Evolutionary conservation across 306 rosid genomes (phyloP).

Genomic region (Dryas drummondii): DNA sequence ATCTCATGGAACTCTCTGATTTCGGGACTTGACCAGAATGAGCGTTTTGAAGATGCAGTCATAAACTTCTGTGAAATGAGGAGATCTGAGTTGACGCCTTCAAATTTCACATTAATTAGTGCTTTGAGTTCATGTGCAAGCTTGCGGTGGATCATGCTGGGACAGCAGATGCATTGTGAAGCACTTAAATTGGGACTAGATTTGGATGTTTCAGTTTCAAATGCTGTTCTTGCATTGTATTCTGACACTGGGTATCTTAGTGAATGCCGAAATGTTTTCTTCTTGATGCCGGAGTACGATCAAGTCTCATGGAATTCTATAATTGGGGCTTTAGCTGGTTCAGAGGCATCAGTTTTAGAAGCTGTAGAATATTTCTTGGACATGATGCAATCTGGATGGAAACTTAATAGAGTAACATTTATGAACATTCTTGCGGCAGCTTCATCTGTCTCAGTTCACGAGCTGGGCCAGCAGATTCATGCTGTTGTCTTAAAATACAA

Average conservation of each 20-base stretch:
- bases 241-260: conserved; percentile 57
- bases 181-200: conserved; percentile 79
- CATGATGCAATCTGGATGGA: conserved; percentile 80
- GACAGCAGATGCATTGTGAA: conserved; percentile 71
- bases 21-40: conserved; percentile 80
- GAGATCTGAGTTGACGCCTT: conserved; percentile 59
- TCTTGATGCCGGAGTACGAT: conserved; percentile 68
- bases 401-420: conserved; percentile 70
- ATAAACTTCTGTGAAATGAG: conserved; percentile 55
- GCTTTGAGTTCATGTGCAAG: conserved; percentile 86
- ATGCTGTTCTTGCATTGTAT: conserved; percentile 78
- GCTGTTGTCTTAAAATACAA: conserved; percentile 55
- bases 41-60: conserved; percentile 66
- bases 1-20: conserved; percentile 88
- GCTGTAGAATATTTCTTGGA: conserved; percentile 56
- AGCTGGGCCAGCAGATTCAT: conserved; percentile 68
- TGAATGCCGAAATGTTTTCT: conserved; percentile 65
- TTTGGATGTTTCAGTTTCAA: conserved; percentile 82
- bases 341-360: conserved; percentile 50
- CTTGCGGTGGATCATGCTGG: conserved; percentile 67
- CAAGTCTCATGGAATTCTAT: conserved; percentile 87
- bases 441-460: conserved; percentile 60
- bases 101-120: conserved; percentile 84
- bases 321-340: conserved; percentile 67
- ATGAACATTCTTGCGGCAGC: conserved; percentile 67